Conservation (phyloP, 305 asterid genomes). For the Fraxinus xanthoxyloides region DNA sequence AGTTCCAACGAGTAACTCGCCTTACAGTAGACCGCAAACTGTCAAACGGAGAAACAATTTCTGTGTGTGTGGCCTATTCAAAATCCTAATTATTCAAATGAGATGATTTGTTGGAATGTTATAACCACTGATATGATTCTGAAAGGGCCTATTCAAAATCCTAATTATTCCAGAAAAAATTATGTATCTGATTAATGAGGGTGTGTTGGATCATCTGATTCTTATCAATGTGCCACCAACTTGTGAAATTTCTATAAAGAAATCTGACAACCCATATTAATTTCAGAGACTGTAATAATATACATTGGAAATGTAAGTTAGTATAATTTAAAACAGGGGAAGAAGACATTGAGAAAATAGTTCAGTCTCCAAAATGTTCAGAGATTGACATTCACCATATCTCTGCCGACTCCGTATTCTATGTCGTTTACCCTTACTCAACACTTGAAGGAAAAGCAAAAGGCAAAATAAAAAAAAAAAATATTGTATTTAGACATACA, state of each 20-base stretch:
- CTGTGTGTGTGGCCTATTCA: neutral
- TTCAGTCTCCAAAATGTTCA: neutral
- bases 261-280: constrained; percentile 35
- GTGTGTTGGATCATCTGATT: constrained; percentile 16
- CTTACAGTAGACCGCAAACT: neutral
- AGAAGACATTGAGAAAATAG: neutral
- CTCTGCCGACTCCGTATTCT: neutral
- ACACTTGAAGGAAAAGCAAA: neutral
- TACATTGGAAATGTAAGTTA: neutral
- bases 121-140: neutral
- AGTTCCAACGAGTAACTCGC: neutral
- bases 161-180: constrained; percentile 3
- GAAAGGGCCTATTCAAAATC: constrained; percentile 11
- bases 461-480: neutral
- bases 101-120: no score
- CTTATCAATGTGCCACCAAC: constrained; percentile 35
- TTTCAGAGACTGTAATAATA: neutral
- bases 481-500: no score
- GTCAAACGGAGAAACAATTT: neutral
- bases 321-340: neutral
- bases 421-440: neutral
- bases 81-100: constrained; percentile 11
- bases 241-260: constrained; percentile 10
- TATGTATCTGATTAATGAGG: constrained; percentile 3
- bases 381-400: neutral